These are phyloP conservation scores for Skeletonema potamos DNA, from an alignment of 108 stramenopile species.

Conservation along the genomic window DNA sequence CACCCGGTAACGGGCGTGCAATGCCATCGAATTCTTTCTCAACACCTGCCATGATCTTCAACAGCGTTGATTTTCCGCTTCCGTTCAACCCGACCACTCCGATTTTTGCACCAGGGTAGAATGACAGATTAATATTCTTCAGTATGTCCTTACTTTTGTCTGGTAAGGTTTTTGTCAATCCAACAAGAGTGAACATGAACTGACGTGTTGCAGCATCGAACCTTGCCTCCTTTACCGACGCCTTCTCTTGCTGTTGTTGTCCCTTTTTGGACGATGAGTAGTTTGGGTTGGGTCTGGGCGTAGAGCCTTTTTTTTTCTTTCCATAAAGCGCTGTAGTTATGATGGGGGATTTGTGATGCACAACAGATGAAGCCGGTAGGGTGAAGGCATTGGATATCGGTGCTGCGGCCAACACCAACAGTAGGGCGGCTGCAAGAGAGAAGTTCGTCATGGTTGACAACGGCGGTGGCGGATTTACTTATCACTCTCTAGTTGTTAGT, in stretches of 20 bases:
- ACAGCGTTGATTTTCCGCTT: conserved; percentile 82
- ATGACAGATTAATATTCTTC: conserved; percentile 81
- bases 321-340: conserved; percentile 14
- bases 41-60: conserved; percentile 96
- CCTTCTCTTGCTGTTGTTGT: conserved; percentile 73
- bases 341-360: background rate
- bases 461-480: no score
- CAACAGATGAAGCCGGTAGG: background rate
- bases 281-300: conserved; percentile 34
- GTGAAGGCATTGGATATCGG: background rate
- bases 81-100: conserved; percentile 93
- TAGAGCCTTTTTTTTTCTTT: conserved; percentile 30
- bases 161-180: conserved; percentile 78
- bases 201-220: conserved; percentile 89
- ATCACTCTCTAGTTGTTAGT: no score
- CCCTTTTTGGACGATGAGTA: conserved; percentile 27
- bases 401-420: background rate
- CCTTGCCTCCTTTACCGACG: conserved; percentile 76
- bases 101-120: conserved; percentile 94
- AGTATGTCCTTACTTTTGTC: conserved; percentile 88
- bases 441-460: background rate
- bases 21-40: conserved; percentile 88
- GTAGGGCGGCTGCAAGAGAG: background rate
- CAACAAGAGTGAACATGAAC: conserved; percentile 87
- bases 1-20: conserved; percentile 83